Base-by-base conservation (phyloP, 2,329 filamentous ascomycete genomes). In the Capronia epimyces region DNA sequence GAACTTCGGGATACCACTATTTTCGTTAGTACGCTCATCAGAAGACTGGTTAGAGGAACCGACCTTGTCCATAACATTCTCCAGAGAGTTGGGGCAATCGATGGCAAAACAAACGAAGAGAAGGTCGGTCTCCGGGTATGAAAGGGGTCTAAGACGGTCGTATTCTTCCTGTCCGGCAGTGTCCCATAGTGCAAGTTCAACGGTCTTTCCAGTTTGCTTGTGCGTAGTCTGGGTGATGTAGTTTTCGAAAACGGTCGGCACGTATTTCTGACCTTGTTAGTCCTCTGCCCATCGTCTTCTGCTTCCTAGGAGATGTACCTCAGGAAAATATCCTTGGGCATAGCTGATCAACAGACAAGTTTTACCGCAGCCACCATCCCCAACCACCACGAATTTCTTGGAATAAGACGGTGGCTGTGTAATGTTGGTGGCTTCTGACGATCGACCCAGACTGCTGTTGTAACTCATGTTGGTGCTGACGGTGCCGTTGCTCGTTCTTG, bases 21-120 rank as follows among this genome's bases (percentile, higher is more conserved):
- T 57, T 48, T 56, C 18, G 47, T 42, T 15, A 49, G 22, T 24
- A 46, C 13, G 29, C 20, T n/a, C 8, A 18, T 12, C 5, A 5
- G 22, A 9, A 42, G 20, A 13, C 20, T 3, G 22, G 25, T 3
- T n/a, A 13, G 39, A 8, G 24, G 39, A 18, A 61, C 75, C 57
- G 75, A 96, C 93, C 85, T 98, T 98, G 75, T 98, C 93, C 75
- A 97, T 85, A 52, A 98, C 91, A 71, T 98, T 98, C 67, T 98
- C 93, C 46, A 98, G 78, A 5, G 91, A 97, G 70, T 95, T 96
- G 29, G 93, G 93, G 70, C 93, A 98, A 72, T 98, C 93, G 65
- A 98, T 96, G 59, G 93, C 93, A 70, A 98, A 98, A 77, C 93
- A 98, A 61, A 98, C 93, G 69, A 98, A 97, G 53, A 98, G 84